Evolutionary conservation across 768 basidiomycete species (phyloP), one percentile per base, ranked within the genome.

Genomic region (Cystoderma amianthinum): DNA sequence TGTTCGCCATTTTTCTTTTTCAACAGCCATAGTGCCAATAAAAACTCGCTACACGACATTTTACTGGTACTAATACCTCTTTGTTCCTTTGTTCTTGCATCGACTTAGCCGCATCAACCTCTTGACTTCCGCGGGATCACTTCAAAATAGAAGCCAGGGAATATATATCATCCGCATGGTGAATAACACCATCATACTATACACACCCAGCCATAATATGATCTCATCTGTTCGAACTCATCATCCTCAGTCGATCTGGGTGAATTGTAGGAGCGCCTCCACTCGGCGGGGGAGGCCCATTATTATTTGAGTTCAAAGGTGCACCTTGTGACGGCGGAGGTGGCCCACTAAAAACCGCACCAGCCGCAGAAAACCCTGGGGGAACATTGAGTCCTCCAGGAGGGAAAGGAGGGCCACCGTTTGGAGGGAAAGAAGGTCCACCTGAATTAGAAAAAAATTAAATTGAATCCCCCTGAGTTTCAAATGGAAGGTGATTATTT

Each of bases 191-290:
- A n/a, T n/a, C n/a, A n/a, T n/a, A n/a, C n/a, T n/a, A n/a, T n/a
- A n/a, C n/a, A n/a, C n/a, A n/a, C n/a, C n/a, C n/a, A n/a, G n/a
- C n/a, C n/a, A n/a, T n/a, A n/a, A n/a, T n/a, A n/a, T n/a, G n/a
- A n/a, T n/a, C n/a, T n/a, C n/a, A n/a, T n/a, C 7, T 28, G 25
- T n/a, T n/a, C 25, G 7, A 7, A n/a, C 60, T 72, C 81, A 91
- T 78, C 87, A 91, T 89, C 44, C 85, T 72, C 59, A 86, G 51
- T 44, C 88, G 74, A 61, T 91, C 88, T 7, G 88, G 88, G 57
- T 91, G 88, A 48, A 91, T 89, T n/a, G 70, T 78, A 32, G 82
- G 80, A 15, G 73, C 72, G 15, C 57, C 58, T 21, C 63, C 59
- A 35, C 59, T 52, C n/a, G 59, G 42, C 18, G 60, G 56, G 3